These are phyloP conservation scores for Piper longum DNA, from an alignment of 164 flowering plant genomes.

Conservation along the genomic window DNA sequence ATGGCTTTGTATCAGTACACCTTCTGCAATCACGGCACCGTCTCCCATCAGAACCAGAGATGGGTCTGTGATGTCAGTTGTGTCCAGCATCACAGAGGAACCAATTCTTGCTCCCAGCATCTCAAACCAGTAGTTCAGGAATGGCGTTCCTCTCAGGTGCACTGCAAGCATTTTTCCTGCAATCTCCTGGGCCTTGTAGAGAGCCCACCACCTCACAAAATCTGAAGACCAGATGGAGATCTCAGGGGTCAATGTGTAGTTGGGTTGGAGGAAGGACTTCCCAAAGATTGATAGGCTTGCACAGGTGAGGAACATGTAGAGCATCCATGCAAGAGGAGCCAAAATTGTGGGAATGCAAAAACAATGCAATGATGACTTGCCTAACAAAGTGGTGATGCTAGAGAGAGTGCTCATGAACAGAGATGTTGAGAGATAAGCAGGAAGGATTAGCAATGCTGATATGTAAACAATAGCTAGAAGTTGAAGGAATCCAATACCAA, in stretches of 20 bases:
- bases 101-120: constrained; percentile 66
- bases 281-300: constrained; percentile 46
- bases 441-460: constrained; percentile 35
- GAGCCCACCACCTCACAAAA: constrained; percentile 71
- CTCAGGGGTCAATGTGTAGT: constrained; percentile 45
- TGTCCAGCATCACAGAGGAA: constrained; percentile 57
- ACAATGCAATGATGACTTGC: constrained; percentile 10
- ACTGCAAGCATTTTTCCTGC: constrained; percentile 52
- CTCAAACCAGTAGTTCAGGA: constrained; percentile 66
- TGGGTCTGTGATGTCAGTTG: constrained; percentile 63
- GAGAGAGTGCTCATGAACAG: constrained; percentile 19
- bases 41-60: constrained; percentile 60
- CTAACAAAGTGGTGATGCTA: neutral
- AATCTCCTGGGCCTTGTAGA: constrained; percentile 53
- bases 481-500: constrained; percentile 31
- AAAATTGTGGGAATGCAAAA: constrained; percentile 24
- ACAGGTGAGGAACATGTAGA: constrained; percentile 44
- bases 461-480: constrained; percentile 34
- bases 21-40: constrained; percentile 63
- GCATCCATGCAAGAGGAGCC: constrained; percentile 63
- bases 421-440: constrained; percentile 41
- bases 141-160: constrained; percentile 66
- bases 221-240: constrained; percentile 51
- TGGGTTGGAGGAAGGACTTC: constrained; percentile 56
- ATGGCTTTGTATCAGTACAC: constrained; percentile 60